Base-by-base conservation (phyloP, 371 early-diverging fungal genomes). In the Zopfochytrium polystomum region DNA sequence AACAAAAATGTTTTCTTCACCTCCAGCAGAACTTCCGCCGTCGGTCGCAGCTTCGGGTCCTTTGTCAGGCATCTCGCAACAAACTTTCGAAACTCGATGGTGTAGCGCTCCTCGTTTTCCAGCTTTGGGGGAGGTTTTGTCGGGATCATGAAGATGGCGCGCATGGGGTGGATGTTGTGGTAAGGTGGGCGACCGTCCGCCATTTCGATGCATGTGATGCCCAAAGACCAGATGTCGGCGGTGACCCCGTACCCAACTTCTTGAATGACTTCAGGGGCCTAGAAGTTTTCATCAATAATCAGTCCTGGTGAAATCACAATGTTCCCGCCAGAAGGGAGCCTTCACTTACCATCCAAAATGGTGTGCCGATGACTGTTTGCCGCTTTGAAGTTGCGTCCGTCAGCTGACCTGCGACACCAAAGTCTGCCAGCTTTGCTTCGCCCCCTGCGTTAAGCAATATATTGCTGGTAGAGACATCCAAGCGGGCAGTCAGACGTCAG, bases 381-480 rank as follows among this genome's bases (percentile, higher is more conserved):
- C 86, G 68, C 57, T 85, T 83, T 7, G 79, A 68, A n/a, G 71
- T 69, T 7, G 77, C 76, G 43, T 84, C 81, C 43, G 78, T 75
- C 48, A 85, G 72, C 49, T 83, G 79, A 34, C 83, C 80, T 0
- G 85, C 76, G 0, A 86, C 80, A 4, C 86, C 85, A 67, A 86
- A 87, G 54, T 86, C 87, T 9, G 84, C 88, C 52, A 91, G 72
- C 64, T 90, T 90, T 9, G 87, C 74, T 42, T 80, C 77, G 20
- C 87, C 86, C 42, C 82, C 73, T 9, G 63, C 62, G n/a, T 83
- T 87, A n/a, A 91, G 62, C 30, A 91, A 69, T n/a, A 91, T 80
- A 63, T 91, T 92, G 22, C 76, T 78, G 56, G 0, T 7, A 13
- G 33, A 7, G n/a, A 25, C 51, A 7, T 7, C 29, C 43, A 3